phyloP scores from a whole-genome alignment of 2,329 filamentous ascomycete species.

The Phymatotrichopsis omnivora region DNA sequence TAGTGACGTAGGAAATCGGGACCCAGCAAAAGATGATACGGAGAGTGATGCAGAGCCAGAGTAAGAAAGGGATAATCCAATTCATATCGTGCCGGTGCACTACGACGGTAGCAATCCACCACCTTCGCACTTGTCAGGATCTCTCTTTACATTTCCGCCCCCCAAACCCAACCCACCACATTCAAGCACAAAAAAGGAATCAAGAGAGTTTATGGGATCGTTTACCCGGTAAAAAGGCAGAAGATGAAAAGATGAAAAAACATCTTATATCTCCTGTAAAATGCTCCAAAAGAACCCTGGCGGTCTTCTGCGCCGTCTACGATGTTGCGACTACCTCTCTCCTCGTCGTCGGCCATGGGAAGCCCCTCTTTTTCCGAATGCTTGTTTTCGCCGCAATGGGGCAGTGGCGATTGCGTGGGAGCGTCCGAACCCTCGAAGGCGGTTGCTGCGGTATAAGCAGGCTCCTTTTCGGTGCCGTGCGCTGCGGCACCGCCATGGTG shows the following conservation, averaged over 20 bases:
- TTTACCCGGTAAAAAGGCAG: slow-evolving; percentile 38
- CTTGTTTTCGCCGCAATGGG: too few species aligned
- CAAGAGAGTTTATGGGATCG: too few species aligned
- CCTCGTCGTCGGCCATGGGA: slow-evolving; percentile 1
- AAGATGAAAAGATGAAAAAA: slow-evolving; percentile 42
- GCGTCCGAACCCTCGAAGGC: too few species aligned
- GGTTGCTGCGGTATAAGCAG: too few species aligned
- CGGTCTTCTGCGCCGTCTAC: slow-evolving; percentile 31
- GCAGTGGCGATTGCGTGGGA: too few species aligned
- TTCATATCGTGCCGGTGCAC: slow-evolving; percentile 61
- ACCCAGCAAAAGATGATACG: slow-evolving; percentile 66
- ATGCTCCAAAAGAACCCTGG: slow-evolving; percentile 33
- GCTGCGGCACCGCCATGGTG: slow-evolving; percentile 38
- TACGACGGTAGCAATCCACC: slow-evolving; percentile 68
- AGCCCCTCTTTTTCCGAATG: neutral
- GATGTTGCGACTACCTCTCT: slow-evolving; percentile 30
- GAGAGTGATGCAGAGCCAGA: slow-evolving; percentile 65
- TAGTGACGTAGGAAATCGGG: slow-evolving; percentile 55
- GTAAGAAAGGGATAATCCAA: slow-evolving; percentile 74
- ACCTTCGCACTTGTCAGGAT: slow-evolving; percentile 37
- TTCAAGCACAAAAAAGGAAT: neutral
- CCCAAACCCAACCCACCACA: neutral
- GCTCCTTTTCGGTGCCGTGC: too few species aligned
- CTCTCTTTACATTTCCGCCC: neutral
- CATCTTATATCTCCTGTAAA: slow-evolving; percentile 42